Evolutionary conservation across 257 asterid species (phyloP), one percentile per base, ranked within the genome.

Genomic region (Knoxia roxburghii): DNA sequence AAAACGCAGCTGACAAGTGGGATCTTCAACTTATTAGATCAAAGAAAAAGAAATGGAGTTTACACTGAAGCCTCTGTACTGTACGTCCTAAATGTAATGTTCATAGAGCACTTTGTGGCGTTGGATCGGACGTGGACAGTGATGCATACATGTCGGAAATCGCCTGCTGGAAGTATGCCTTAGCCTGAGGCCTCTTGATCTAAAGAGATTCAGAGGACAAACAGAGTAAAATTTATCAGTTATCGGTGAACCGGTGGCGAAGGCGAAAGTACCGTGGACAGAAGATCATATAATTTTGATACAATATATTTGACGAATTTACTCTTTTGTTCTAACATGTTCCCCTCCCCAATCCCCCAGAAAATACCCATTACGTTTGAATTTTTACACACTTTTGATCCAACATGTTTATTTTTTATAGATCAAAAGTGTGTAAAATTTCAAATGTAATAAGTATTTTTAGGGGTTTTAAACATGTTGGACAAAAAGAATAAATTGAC

Each of bases 121-220:
- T 58, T 24, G 89, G 91, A 82, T 89, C 96, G 39, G 90, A 78
- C 23, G 85, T 68, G 0, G 90, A 68, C 61, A 91, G 88, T 77
- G 83, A 91, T 0, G 80, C 41, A 49, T 91, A 91, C 96, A 91
- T 89, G 13, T 72, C 80, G 14, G 90, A 61, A 71, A 91, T 85
- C 66, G 86, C 95, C 76, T 86, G 81, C n/a, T 85, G 85, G n/a
- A 80, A 91, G 69, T 87, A 89, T 8, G 82, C 85, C 78, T 89
- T 87, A 0, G 98, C 98, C 76, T 89, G 95, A 27, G 98, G 88
- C 69, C 98, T 86, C 83, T 89, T 91, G 40, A 91, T 40, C 96
- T 89, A 84, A 35, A 46, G 85, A 33, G 51, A 59, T 50, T 69
- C n/a, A 46, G 49, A 21, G n/a, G n/a, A 20, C 56, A 50, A 7